These are phyloP conservation scores for Setaria italica DNA, from an alignment of 202 grass and related monocot genomes.

Conservation along the genomic window DNA sequence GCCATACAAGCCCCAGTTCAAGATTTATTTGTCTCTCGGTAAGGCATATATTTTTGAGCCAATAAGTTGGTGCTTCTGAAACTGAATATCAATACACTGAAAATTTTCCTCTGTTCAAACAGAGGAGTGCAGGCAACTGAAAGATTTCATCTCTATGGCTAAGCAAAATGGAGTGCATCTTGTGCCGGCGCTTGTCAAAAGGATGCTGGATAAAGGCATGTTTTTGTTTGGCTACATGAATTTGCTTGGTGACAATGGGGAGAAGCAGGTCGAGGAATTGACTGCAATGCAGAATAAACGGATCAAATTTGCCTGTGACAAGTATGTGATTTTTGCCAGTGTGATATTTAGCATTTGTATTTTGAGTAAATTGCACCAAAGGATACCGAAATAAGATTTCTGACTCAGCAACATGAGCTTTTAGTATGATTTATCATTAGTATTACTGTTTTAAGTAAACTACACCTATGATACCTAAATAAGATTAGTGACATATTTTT, in stretches of 20 bases:
- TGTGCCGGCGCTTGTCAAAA: slow-evolving; percentile 74
- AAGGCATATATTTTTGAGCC: slow-evolving; percentile 18
- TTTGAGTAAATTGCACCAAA: neutral
- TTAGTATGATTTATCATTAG: slow-evolving; percentile 11
- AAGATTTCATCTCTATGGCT: slow-evolving; percentile 58
- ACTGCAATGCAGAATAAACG: slow-evolving; percentile 61
- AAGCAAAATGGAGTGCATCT: slow-evolving; percentile 57
- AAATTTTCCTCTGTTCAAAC: slow-evolving; percentile 23
- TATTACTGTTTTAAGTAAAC: neutral
- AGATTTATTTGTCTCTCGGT: slow-evolving; percentile 83
- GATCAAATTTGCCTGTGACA: slow-evolving; percentile 71
- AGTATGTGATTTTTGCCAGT: slow-evolving; percentile 46
- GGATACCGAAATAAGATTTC: neutral
- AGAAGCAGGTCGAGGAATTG: slow-evolving; percentile 68
- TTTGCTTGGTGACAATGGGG: slow-evolving; percentile 55
- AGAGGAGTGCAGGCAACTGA: slow-evolving; percentile 81
- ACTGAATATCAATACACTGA: slow-evolving; percentile 10
- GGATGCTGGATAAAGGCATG: slow-evolving; percentile 72
- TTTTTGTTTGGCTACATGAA: slow-evolving; percentile 86
- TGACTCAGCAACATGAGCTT: neutral
- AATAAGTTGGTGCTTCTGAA: slow-evolving; percentile 9
- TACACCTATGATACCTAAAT: neutral
- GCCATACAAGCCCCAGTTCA: slow-evolving; percentile 79
- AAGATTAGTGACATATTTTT: neutral
- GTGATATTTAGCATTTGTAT: neutral